These are phyloP conservation scores for Lachnellula hyalina DNA, from an alignment of 2,329 filamentous ascomycete species.

Conservation along the genomic window DNA sequence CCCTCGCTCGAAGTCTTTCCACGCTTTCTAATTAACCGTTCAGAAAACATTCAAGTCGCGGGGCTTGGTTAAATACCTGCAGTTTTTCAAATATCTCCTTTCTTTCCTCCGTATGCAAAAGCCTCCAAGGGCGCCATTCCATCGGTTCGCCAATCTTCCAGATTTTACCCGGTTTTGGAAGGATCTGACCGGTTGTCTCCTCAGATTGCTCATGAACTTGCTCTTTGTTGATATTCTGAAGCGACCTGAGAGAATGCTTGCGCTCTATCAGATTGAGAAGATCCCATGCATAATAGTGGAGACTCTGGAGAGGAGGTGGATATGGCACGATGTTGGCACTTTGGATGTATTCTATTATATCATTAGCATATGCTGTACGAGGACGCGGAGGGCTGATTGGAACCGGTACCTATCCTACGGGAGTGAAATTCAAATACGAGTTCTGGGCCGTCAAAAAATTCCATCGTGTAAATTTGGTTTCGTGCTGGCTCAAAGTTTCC, in stretches of 20 bases:
- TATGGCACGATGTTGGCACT: background rate
- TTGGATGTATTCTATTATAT: background rate
- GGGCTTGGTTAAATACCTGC: background rate
- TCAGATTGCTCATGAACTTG: background rate
- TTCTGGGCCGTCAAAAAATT: too few species aligned
- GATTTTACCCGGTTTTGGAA: background rate
- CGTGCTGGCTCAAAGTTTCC: too few species aligned
- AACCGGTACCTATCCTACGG: background rate
- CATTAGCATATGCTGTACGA: background rate
- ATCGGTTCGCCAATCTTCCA: background rate
- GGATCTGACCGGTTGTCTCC: background rate
- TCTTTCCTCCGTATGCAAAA: slow-evolving; percentile 4
- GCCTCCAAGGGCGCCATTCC: slow-evolving; percentile 3
- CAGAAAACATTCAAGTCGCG: background rate
- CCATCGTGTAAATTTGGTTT: too few species aligned
- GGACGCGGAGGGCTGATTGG: background rate
- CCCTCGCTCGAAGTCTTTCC: background rate
- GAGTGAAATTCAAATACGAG: background rate
- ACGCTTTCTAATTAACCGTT: background rate
- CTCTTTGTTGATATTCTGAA: slow-evolving; percentile 3
- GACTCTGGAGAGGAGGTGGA: slow-evolving; percentile 4
- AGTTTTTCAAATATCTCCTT: background rate
- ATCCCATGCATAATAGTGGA: slow-evolving; percentile 3
- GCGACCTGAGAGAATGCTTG: background rate
- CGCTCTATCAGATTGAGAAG: background rate